Conservation (phyloP, 148 eudicot species). For the Vaccinium myrtillus region DNA sequence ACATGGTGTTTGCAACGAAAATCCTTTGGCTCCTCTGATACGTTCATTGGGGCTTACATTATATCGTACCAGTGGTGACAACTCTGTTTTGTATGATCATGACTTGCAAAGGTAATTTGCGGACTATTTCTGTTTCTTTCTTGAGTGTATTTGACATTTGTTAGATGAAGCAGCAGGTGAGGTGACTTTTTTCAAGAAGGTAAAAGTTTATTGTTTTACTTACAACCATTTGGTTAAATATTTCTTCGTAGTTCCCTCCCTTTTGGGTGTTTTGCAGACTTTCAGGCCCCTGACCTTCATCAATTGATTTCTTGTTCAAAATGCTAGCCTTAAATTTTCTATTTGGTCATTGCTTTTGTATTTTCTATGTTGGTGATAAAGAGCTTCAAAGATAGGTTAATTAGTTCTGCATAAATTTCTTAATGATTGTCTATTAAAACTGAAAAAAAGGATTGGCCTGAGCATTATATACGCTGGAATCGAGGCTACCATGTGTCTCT, state of each 20-base stretch:
- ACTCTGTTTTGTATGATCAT: constrained; percentile 96
- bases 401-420: not conserved
- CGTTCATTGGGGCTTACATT: constrained; percentile 79
- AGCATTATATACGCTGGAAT: not conserved
- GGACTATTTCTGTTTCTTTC: not conserved
- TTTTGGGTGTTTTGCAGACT: not conserved
- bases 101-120: constrained; percentile 85
- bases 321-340: constrained; percentile 6
- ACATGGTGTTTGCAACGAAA: constrained; percentile 97
- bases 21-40: constrained; percentile 94
- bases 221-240: not conserved
- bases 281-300: not conserved
- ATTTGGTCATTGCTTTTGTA: not conserved
- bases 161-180: constrained; percentile 8
- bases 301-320: not conserved
- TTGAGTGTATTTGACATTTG: not conserved
- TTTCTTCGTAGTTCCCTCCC: not conserved
- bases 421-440: not conserved
- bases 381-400: not conserved
- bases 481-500: not conserved
- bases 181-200: not conserved
- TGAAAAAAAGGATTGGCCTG: not conserved
- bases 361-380: not conserved
- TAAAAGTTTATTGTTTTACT: not conserved
- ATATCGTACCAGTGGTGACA: constrained; percentile 97